Base-by-base conservation (phyloP, 352 stramenopile species). In the Phytophthora lateralis region DNA sequence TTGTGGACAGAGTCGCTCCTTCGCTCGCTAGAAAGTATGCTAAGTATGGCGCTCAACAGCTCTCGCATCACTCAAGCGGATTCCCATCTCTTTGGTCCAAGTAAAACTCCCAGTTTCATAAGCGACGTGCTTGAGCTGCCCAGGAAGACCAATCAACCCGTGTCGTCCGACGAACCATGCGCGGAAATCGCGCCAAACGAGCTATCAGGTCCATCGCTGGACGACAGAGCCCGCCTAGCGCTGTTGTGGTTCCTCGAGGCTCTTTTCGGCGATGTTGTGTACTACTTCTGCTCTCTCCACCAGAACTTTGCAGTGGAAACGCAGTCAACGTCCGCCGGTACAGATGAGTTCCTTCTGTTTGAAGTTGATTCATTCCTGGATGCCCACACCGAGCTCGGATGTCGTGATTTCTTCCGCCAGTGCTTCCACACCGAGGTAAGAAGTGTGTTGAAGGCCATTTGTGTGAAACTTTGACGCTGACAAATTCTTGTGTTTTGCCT, bases 371-470 rank as follows among this genome's bases (percentile, higher is more conserved):
- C 76, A 2, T 89, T 86, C 37, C 49, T 90, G 27, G 78, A 88
- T 12, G 75, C 75, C 30, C 75, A 85, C 48, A 85, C 77, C 6
- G 84, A 89, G 48, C 55, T 93, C 8, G 84, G 84, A 9, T 93
- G 84, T 26, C 81, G 84, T 37, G 84, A 93, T 32, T 86, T 93
- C 57, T 93, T 93, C 34, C 81, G 84, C 32, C 84, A 93, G 26
- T 78, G 74, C 27, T 93, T 93, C 42, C 76, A 88, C 43, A 86
- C 84, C 2, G 58, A 90, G 77, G 83, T 93, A 50, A 55, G 35
- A 27, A 49, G 10, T 38, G 18, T 24, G 26, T 52, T 52, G 39
- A 46, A 44, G 7, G 20, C 3, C 48, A 41, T 21, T 39, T 27
- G 20, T 8, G 5, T 34, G n/a, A 9, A 45, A 27, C 17, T 45